Evolutionary conservation across 2,329 filamentous ascomycete genomes (phyloP).

Genomic region (Colletotrichum paranaense): DNA sequence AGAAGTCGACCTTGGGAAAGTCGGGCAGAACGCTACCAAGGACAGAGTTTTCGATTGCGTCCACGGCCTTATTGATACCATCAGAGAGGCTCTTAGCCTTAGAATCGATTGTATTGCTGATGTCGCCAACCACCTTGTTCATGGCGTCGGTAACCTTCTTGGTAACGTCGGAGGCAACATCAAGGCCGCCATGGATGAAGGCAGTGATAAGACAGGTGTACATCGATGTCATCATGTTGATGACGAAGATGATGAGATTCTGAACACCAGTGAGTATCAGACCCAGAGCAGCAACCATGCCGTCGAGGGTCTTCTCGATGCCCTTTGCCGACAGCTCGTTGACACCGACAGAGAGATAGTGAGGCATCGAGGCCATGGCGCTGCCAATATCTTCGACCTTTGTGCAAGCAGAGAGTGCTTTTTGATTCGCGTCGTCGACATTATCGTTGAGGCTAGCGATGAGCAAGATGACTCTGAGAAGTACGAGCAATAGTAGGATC

Average conservation of each 20-base stretch:
- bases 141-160: slow-evolving; percentile 64
- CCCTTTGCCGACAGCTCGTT: slow-evolving; percentile 86
- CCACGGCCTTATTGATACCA: slow-evolving; percentile 62
- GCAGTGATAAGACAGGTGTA: slow-evolving; percentile 92
- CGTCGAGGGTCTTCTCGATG: slow-evolving; percentile 83
- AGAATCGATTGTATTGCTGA: slow-evolving; percentile 69
- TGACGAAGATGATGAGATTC: slow-evolving; percentile 89
- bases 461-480: slow-evolving; percentile 83
- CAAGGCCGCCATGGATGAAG: slow-evolving; percentile 81
- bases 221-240: slow-evolving; percentile 90
- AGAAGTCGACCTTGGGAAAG: slow-evolving; percentile 71
- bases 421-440: slow-evolving; percentile 78
- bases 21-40: slow-evolving; percentile 60
- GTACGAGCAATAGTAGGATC: slow-evolving; percentile 85
- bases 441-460: slow-evolving; percentile 78
- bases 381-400: slow-evolving; percentile 94
- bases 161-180: slow-evolving; percentile 68
- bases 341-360: slow-evolving; percentile 90
- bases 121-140: slow-evolving; percentile 61
- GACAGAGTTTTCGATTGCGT: slow-evolving; percentile 56
- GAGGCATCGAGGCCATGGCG: slow-evolving; percentile 97
- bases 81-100: slow-evolving; percentile 61
- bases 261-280: slow-evolving; percentile 86
- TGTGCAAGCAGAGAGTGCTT: slow-evolving; percentile 90
- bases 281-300: slow-evolving; percentile 81